A percentile compares a stretch with the other conserved stretches of the same genome.
phyloP scores from a whole-genome alignment of 139 green algal species.

The Pseudopediastrum boryanum region DNA sequence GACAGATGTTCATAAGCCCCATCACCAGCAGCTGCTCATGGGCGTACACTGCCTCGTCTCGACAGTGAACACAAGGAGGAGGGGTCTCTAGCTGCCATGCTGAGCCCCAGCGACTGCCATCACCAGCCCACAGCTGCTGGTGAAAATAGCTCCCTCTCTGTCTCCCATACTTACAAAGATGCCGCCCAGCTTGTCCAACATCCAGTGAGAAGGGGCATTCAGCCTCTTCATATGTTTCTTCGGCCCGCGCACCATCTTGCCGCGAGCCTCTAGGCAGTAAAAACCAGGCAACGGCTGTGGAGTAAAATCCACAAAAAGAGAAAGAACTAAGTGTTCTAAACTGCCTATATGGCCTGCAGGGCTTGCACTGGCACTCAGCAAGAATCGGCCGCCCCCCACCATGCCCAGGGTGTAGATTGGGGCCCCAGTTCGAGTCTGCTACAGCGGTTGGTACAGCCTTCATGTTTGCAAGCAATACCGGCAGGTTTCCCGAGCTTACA shows the following conservation, averaged over 20 bases:
- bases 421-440: too few relatives aligned
- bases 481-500: too few relatives aligned
- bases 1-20: background rate
- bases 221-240: conserved; percentile 99
- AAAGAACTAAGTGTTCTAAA: too few relatives aligned
- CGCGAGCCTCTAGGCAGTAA: conserved; percentile 32
- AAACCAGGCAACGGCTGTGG: too few relatives aligned
- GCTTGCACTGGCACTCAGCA: too few relatives aligned
- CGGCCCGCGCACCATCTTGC: conserved; percentile 70
- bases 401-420: too few relatives aligned
- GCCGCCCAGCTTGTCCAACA: conserved; percentile 99
- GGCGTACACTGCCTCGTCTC: background rate
- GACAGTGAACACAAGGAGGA: background rate
- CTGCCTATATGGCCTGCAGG: too few relatives aligned
- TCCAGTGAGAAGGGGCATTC: conserved; percentile 98
- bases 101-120: background rate
- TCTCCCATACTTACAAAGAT: conserved; percentile 94
- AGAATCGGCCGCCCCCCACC: too few relatives aligned
- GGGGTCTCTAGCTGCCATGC: background rate
- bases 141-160: too few relatives aligned
- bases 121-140: background rate
- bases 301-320: too few relatives aligned
- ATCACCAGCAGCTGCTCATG: background rate
- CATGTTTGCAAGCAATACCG: too few relatives aligned
- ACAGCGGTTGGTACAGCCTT: too few relatives aligned